A percentile compares a stretch with the other conserved stretches of the same genome.
These are phyloP conservation scores for Leccinum subatratum DNA, from an alignment of 1,284 basidiomycete genomes.

Conservation along the genomic window DNA sequence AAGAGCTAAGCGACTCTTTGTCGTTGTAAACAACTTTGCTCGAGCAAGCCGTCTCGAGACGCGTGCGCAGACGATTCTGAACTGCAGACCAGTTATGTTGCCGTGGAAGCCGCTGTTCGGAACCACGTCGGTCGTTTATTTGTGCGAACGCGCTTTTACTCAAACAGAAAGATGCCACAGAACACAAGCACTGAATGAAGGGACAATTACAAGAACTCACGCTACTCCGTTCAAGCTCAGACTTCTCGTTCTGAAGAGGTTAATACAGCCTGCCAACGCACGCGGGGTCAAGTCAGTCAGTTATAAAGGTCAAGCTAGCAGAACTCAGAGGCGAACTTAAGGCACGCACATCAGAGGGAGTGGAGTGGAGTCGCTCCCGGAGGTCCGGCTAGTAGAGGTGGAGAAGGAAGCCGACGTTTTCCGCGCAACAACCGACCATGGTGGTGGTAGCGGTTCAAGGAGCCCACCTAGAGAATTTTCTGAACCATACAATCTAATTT, in stretches of 20 bases:
- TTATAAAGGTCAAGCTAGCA: slow-evolving; percentile 72
- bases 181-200: slow-evolving; percentile 57
- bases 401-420: slow-evolving; percentile 89
- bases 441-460: too few relatives aligned
- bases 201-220: slow-evolving; percentile 70
- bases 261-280: slow-evolving; percentile 68
- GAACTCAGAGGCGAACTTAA: slow-evolving; percentile 80
- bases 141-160: slow-evolving; percentile 66
- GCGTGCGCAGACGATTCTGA: slow-evolving; percentile 76
- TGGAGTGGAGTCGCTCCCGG: too few relatives aligned
- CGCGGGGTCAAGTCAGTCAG: slow-evolving; percentile 60
- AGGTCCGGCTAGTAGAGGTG: slow-evolving; percentile 62
- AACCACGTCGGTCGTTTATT: slow-evolving; percentile 79
- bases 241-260: slow-evolving; percentile 78
- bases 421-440: too few relatives aligned
- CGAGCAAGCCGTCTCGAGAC: slow-evolving; percentile 79
- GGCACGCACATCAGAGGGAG: slow-evolving; percentile 67
- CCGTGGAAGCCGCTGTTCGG: slow-evolving; percentile 65
- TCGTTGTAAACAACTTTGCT: slow-evolving; percentile 73
- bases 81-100: slow-evolving; percentile 63
- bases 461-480: too few relatives aligned
- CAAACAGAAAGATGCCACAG: slow-evolving; percentile 72
- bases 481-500: too few relatives aligned
- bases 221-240: slow-evolving; percentile 60
- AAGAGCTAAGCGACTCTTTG: slow-evolving; percentile 69